Percentiles rank a stretch among this genome's conserved stretches.
Evolutionary conservation across 257 asterid genomes (phyloP).

Genomic region (Nicotiana paniculata): DNA sequence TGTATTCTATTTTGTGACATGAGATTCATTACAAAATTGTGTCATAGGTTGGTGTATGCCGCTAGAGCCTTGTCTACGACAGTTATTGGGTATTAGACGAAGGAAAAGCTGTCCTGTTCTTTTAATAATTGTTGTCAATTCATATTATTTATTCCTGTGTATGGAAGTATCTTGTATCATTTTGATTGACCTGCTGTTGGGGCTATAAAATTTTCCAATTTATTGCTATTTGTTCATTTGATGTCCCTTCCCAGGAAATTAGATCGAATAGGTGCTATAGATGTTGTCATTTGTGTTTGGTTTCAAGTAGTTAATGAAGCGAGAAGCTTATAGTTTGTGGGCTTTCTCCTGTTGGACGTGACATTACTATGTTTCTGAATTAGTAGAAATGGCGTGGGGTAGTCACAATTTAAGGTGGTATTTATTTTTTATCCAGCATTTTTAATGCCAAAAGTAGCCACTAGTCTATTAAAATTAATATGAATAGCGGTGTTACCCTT

Average conservation of each 20-base stretch:
- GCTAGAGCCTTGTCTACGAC: neutral
- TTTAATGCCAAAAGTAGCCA: no score
- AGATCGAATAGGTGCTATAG: neutral
- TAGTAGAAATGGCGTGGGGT: no score
- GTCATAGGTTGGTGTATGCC: slow-evolving; percentile 15
- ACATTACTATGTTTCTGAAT: no score
- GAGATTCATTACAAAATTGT: slow-evolving; percentile 4
- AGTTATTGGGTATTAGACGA: slow-evolving; percentile 8
- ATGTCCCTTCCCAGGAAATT: neutral
- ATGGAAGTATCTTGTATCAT: slow-evolving; percentile 4
- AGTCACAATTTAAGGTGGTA: no score
- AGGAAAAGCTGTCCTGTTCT: slow-evolving; percentile 8
- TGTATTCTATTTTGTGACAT: slow-evolving; percentile 5
- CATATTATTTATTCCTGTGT: neutral
- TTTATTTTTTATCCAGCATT: no score
- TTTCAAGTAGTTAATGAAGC: neutral
- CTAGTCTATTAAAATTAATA: no score
- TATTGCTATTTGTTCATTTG: neutral
- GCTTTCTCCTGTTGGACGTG: neutral
- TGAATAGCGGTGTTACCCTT: no score
- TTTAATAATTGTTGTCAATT: neutral
- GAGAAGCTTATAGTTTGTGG: neutral
- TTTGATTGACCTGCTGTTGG: neutral
- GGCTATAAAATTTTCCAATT: neutral
- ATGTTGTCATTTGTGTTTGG: neutral